Base-by-base conservation (phyloP, 441 rosid genomes). In the Populus hybrid region DNA sequence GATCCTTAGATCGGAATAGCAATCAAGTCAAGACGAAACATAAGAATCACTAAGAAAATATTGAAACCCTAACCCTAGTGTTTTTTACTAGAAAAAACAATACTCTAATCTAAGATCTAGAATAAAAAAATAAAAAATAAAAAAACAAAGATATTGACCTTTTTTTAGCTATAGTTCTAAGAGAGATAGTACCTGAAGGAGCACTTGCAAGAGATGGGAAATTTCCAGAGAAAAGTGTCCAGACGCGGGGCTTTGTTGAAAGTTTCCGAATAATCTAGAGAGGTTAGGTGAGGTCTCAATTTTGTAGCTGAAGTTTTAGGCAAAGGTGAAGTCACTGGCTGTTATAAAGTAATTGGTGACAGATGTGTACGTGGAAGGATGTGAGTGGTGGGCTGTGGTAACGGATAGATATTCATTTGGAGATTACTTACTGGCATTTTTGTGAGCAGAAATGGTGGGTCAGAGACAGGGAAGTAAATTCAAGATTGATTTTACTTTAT, bases 341-440 rank as follows among this genome's bases (percentile, higher is more conserved):
- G 89, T 84, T 66, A 76, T 11, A 21, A 16, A 11, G 18, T 24
- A 7, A 16, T 1, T 63, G 2, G 73, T 79, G 76, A 86, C 87
- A 34, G 87, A 65, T 28, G 20, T 21, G 34, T 75, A 80, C 87
- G 85, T 84, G 89, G 81, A 73, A 18, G 42, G 5, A 14, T 2
- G 30, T 11, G 67, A 81, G 21, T 81, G 84, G 83, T 12, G 0
- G 8, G 23, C 11, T 16, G 16, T 1, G 20, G 21, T 21, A 38
- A 78, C 76, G 67, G 67, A 64, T 64, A 23, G 67, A 64, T 8
- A 64, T 21, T 8, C 28, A n/a, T 63, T n/a, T 46, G 16, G 50
- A 11, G 50, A 10, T 42, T 10, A 42, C 50, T 42, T 9, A 36
- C 38, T 36, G 38, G 42, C 10, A 38, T 42, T 46, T 46, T 46